These are phyloP conservation scores for Fusarium multiceps DNA, from an alignment of 2,329 filamentous ascomycete species.

Conservation along the genomic window DNA sequence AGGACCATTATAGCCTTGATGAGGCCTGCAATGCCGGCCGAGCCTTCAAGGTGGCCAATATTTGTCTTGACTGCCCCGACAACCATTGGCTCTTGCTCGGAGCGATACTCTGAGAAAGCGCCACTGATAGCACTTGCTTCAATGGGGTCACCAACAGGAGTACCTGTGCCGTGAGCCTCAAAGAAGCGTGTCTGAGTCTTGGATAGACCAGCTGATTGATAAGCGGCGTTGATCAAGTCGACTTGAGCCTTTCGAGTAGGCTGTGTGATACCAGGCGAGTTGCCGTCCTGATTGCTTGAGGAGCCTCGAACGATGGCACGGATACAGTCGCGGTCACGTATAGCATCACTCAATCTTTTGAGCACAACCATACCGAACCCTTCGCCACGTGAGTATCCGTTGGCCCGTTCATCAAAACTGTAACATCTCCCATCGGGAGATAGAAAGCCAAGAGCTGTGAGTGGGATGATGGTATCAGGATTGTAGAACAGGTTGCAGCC, in stretches of 20 bases:
- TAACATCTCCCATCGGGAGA: slow-evolving; percentile 10
- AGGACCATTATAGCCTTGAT: slow-evolving; percentile 6
- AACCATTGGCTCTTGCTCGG: neutral
- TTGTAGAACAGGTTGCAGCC: slow-evolving; percentile 10
- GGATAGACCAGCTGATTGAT: neutral
- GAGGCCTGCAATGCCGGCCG: neutral
- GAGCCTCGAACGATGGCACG: slow-evolving; percentile 7
- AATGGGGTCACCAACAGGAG: slow-evolving; percentile 5
- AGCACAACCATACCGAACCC: neutral
- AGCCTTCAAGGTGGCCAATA: neutral
- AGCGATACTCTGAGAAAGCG: neutral
- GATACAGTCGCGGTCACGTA: slow-evolving; percentile 3
- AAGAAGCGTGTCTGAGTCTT: neutral
- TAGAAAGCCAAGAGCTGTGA: neutral
- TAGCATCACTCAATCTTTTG: slow-evolving; percentile 6
- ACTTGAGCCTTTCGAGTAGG: slow-evolving; percentile 3
- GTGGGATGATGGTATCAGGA: slow-evolving; percentile 8
- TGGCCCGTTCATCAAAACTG: neutral
- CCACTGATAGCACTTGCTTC: slow-evolving; percentile 12
- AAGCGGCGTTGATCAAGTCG: slow-evolving; percentile 1
- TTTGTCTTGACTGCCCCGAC: slow-evolving; percentile 9
- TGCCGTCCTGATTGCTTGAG: slow-evolving; percentile 5
- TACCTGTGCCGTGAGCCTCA: slow-evolving; percentile 5
- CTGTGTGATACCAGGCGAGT: slow-evolving; percentile 4
- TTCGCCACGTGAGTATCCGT: slow-evolving; percentile 2